phyloP scores from a whole-genome alignment of 2,329 filamentous ascomycete species.

The Shiraia sp. region DNA sequence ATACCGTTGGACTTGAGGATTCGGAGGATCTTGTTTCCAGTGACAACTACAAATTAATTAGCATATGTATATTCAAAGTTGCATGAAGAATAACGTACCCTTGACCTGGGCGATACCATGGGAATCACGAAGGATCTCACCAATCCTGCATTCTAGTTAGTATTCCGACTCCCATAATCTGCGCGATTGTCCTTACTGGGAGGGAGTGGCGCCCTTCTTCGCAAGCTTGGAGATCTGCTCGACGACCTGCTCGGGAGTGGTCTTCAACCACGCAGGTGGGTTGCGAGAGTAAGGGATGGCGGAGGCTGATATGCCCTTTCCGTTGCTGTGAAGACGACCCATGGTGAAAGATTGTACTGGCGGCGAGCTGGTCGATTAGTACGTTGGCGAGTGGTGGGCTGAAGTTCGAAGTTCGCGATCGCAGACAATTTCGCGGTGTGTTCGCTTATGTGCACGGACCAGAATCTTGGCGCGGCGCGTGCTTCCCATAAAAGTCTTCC shows the following conservation, averaged over 20 bases:
- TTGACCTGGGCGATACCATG: constrained; percentile 98
- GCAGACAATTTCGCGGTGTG: constrained; percentile 11
- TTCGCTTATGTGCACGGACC: constrained; percentile 22
- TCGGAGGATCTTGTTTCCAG: constrained; percentile 99
- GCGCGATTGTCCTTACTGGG: constrained; percentile 57
- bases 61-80: constrained; percentile 3
- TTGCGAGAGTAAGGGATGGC: constrained; percentile 96
- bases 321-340: constrained; percentile 98
- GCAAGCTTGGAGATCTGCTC: constrained; percentile 99
- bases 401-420: constrained; percentile 21
- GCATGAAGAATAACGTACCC: constrained; percentile 61
- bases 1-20: constrained; percentile 98
- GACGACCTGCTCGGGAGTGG: constrained; percentile 95
- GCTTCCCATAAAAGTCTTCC: constrained; percentile 8
- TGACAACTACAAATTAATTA: constrained; percentile 47
- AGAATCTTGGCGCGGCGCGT: neutral
- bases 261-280: constrained; percentile 95
- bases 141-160: constrained; percentile 61
- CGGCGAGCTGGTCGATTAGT: constrained; percentile 28
- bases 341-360: constrained; percentile 59
- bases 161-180: neutral
- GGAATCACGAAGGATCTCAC: constrained; percentile 96
- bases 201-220: constrained; percentile 97
- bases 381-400: constrained; percentile 27
- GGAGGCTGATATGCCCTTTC: constrained; percentile 97